Conservation (phyloP, 306 rosid genomes). For the Mucuna pruriens region DNA sequence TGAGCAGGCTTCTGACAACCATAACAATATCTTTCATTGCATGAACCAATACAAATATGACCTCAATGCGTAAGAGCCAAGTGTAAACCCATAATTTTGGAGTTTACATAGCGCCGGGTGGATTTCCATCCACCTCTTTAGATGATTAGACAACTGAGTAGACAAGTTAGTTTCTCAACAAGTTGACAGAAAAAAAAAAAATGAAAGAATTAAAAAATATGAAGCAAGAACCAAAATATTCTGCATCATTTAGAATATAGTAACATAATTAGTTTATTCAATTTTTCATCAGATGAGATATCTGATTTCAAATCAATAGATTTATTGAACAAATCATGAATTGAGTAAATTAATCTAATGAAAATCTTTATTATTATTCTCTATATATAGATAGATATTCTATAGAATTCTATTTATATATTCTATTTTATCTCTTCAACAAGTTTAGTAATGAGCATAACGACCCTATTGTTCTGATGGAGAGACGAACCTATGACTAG, state of each 20-base stretch:
- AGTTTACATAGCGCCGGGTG: neutral
- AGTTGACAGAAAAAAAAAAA: neutral
- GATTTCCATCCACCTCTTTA: neutral
- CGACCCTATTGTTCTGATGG: too few species aligned
- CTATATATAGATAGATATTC: too few species aligned
- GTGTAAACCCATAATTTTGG: neutral
- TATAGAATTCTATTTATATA: too few species aligned
- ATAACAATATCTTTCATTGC: slow-evolving; percentile 17
- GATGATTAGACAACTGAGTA: neutral
- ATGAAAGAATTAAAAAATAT: neutral
- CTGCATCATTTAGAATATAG: slow-evolving; percentile 14
- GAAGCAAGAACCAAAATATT: slow-evolving; percentile 11
- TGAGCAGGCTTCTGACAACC: neutral
- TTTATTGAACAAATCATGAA: too few species aligned
- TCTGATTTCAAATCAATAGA: too few species aligned
- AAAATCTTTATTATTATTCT: too few species aligned
- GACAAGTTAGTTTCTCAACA: slow-evolving; percentile 25
- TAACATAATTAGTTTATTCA: too few species aligned
- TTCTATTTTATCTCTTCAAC: too few species aligned
- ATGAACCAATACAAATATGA: neutral
- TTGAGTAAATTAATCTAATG: too few species aligned
- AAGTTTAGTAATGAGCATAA: too few species aligned
- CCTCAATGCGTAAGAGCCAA: neutral
- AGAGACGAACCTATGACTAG: too few species aligned
- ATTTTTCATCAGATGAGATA: too few species aligned